Conservation (phyloP, 2,329 filamentous ascomycete genomes). For the Dendrostoma leiphaemia region DNA sequence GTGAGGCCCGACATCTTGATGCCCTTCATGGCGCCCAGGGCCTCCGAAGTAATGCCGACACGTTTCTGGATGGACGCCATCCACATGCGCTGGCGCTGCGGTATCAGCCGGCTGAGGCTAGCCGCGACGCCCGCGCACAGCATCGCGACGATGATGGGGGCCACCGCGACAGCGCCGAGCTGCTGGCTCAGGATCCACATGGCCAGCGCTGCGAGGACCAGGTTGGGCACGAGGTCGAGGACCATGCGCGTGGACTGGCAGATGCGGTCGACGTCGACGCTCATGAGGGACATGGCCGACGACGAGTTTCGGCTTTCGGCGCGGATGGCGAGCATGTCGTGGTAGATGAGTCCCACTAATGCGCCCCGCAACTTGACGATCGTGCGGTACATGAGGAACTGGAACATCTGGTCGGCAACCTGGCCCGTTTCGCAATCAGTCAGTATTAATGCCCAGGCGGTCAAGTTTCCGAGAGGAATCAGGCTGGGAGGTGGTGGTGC, state of each 20-base stretch:
- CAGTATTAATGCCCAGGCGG: too few species aligned
- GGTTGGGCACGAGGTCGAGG: too few species aligned
- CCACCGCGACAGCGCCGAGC: too few species aligned
- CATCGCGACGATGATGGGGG: too few species aligned
- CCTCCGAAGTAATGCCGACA: conserved; percentile 30
- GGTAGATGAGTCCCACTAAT: conserved; percentile 46
- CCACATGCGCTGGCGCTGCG: conserved; percentile 35
- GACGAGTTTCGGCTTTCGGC: conserved; percentile 39
- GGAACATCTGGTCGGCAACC: neutral
- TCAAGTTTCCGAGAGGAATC: too few species aligned
- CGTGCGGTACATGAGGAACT: conserved; percentile 29
- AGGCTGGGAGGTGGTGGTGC: too few species aligned
- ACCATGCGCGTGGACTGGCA: conserved; percentile 24
- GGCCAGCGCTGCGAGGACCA: too few species aligned
- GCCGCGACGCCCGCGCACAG: conserved; percentile 39
- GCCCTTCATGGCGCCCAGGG: conserved; percentile 40
- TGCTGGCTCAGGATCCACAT: too few species aligned
- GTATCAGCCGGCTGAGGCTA: conserved; percentile 32
- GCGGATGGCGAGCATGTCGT: conserved; percentile 38
- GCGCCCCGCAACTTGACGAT: conserved; percentile 35
- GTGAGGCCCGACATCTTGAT: conserved; percentile 40
- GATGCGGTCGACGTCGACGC: conserved; percentile 44
- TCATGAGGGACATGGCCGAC: conserved; percentile 47
- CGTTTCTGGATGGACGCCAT: conserved; percentile 38
- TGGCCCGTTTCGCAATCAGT: too few species aligned